These are phyloP conservation scores for Pythium brachiatum DNA, from an alignment of 352 stramenopile species.

Conservation along the genomic window DNA sequence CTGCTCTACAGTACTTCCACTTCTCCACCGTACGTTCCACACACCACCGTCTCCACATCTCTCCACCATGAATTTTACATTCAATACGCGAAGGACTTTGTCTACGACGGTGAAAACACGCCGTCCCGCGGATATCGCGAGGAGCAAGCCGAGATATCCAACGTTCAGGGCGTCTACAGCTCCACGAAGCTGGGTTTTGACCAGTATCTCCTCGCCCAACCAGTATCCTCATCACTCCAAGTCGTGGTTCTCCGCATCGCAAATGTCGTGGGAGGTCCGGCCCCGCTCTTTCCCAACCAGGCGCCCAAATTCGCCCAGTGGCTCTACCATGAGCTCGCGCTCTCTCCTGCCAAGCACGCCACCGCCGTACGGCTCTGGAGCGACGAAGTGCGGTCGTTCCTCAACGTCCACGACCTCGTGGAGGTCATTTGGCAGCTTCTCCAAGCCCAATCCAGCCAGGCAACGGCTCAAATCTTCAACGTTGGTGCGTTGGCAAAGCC, in stretches of 20 bases:
- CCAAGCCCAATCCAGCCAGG: not conserved
- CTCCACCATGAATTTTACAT: not conserved
- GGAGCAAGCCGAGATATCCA: constrained; percentile 19
- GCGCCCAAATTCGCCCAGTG: constrained; percentile 65
- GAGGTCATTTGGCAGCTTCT: constrained; percentile 37
- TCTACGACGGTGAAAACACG: constrained; percentile 41
- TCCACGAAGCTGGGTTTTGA: constrained; percentile 55
- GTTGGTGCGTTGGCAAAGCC: constrained; percentile 36
- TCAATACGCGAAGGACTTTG: constrained; percentile 43
- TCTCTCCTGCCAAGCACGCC: not conserved
- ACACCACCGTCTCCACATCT: not conserved
- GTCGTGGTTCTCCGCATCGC: constrained; percentile 47
- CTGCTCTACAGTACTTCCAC: constrained; percentile 41
- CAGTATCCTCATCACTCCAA: constrained; percentile 4
- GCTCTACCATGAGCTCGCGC: constrained; percentile 49
- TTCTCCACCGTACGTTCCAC: constrained; percentile 49
- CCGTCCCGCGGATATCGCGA: constrained; percentile 37
- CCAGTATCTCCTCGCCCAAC: constrained; percentile 24
- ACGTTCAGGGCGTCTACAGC: constrained; percentile 34
- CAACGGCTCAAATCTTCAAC: constrained; percentile 34
- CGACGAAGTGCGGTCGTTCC: constrained; percentile 64
- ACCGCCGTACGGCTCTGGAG: constrained; percentile 45
- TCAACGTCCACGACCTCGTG: constrained; percentile 53
- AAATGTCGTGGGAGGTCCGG: constrained; percentile 50
- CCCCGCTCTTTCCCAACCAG: constrained; percentile 36